Evolutionary conservation across 257 asterid genomes (phyloP), one percentile per base, ranked within the genome.

Genomic region (Penstemon eatonii): DNA sequence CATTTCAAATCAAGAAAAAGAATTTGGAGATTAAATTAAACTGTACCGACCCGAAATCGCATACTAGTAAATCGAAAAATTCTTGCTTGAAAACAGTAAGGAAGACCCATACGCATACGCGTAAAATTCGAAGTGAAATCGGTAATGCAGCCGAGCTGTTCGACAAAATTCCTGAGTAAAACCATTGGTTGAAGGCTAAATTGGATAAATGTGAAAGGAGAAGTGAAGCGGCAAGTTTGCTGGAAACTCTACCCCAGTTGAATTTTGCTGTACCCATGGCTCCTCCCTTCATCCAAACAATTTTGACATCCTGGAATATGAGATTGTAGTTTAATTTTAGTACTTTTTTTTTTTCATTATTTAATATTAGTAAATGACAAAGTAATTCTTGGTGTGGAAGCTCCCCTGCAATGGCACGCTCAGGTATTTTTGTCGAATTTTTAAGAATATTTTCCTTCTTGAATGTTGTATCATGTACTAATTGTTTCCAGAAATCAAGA

Each of bases 241-340:
- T 93, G 49, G 82, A 85, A 60, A 81, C 67, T 70, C 82, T 90
- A 59, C 97, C 99, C 92, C 94, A 0, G 89, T 90, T 73, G 96
- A 90, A 37, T 93, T 90, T 70, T 86, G 89, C 67, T 87, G 96
- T 65, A 47, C 85, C 39, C 86, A 90, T 84, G 99, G 97, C 44
- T 93, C 96, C 60, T 78, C 79, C 60, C 95, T 90, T 73, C 98
- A 92, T 78, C 90, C 93, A 15, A 90, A 85, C 84, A 90, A 92
- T 75, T 59, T 47, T 54, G 89, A 84, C 75, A 63, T 47, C 39
- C 13, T 36, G 33, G 33, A 25, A 25, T 1, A 25, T 25, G 33
- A 25, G 2, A 1, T 25, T 25, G 2, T 25, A 25, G 2, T 25
- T 25, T 25, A 25, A 25, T 25, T 13, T 49, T 63, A 40, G 10